These are phyloP conservation scores for Umbelopsis ramanniana DNA, from an alignment of 192 early-diverging fungal species.

Conservation along the genomic window DNA sequence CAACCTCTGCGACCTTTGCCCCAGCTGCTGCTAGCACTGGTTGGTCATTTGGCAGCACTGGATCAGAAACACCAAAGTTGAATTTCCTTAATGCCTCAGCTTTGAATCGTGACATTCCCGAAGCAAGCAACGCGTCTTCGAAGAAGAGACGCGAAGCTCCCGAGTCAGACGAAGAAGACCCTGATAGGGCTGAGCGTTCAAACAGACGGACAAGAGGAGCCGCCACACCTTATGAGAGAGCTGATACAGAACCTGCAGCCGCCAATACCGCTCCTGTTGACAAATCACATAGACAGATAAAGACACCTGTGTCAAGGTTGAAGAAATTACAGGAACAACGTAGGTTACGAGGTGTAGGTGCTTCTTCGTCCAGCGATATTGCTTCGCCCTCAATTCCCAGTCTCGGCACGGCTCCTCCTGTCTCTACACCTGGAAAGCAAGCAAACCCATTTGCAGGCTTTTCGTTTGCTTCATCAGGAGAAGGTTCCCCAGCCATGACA, in stretches of 20 bases:
- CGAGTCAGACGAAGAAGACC: constrained; percentile 9
- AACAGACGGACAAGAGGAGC: not conserved
- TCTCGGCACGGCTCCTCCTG: not conserved
- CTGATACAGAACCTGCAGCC: not conserved
- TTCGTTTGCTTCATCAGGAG: constrained; percentile 3
- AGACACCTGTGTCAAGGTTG: constrained; percentile 12
- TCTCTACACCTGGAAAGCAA: not conserved
- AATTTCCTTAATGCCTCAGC: not conserved
- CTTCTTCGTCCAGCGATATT: not conserved
- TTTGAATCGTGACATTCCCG: not conserved
- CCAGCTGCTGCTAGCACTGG: not conserved
- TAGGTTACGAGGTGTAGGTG: constrained; percentile 9
- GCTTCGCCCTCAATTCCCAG: not conserved
- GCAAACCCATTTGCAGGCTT: constrained; percentile 15
- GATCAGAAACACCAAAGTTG: not conserved
- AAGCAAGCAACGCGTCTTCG: constrained; percentile 1
- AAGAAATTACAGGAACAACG: constrained; percentile 19
- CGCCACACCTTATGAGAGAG: not conserved
- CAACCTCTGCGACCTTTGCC: not conserved
- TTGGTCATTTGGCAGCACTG: not conserved
- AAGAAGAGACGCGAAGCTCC: constrained; percentile 19
- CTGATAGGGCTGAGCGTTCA: constrained; percentile 16
- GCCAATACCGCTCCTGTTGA: not conserved
- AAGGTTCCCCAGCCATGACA: not conserved
- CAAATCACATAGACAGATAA: constrained; percentile 16